A percentile compares a stretch with the other conserved stretches of the same genome.
These are phyloP conservation scores for Pseudozyma pruni DNA, from an alignment of 1,284 basidiomycete genomes.

Conservation along the genomic window DNA sequence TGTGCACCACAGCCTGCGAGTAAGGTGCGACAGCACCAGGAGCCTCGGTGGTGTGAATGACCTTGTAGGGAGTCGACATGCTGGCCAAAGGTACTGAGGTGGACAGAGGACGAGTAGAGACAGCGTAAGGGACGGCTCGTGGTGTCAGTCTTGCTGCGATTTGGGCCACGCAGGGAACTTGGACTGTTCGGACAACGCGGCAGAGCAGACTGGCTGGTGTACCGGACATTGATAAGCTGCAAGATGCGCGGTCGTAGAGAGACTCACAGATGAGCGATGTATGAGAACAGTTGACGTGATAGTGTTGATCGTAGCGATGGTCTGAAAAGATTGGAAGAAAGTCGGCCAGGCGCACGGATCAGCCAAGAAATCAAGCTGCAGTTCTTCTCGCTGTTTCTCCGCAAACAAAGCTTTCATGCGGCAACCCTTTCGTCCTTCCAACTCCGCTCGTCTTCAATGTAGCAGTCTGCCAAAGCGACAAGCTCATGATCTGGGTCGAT, in stretches of 20 bases:
- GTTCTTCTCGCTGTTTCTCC: no score
- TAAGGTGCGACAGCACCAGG: constrained; percentile 67
- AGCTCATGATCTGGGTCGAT: not conserved
- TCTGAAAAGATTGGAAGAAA: constrained; percentile 6
- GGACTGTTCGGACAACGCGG: not conserved
- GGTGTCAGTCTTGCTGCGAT: constrained; percentile 12
- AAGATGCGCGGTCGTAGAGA: no score
- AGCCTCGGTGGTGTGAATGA: constrained; percentile 60
- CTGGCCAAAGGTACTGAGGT: constrained; percentile 3
- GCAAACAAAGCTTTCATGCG: not conserved
- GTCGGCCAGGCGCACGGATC: constrained; percentile 14
- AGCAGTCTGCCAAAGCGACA: not conserved
- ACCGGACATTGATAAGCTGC: not conserved
- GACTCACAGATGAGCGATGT: constrained; percentile 18
- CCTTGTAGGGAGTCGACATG: constrained; percentile 60
- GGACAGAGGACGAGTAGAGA: not conserved
- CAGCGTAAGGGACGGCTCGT: not conserved
- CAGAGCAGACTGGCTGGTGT: not conserved
- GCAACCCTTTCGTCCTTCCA: not conserved
- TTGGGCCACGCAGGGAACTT: not conserved
- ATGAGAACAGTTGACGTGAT: constrained; percentile 9
- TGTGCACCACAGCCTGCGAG: constrained; percentile 79
- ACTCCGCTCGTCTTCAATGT: constrained; percentile 1
- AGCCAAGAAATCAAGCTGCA: not conserved
- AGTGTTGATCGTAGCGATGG: constrained; percentile 3